These are phyloP conservation scores for Basipetospora sp. DNA, from an alignment of 2,329 filamentous ascomycete species.

Conservation along the genomic window DNA sequence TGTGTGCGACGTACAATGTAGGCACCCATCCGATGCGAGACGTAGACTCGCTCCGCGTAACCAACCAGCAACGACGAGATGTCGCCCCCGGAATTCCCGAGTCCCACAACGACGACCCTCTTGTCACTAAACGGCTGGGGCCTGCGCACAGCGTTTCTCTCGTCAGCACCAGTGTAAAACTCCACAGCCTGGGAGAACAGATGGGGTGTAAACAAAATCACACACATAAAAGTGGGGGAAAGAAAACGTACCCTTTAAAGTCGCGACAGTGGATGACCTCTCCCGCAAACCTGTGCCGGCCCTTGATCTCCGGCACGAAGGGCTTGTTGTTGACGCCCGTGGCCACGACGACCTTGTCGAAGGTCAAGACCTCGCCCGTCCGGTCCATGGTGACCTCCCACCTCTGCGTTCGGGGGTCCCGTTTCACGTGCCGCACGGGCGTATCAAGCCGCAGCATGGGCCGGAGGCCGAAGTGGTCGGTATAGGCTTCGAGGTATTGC, in stretches of 20 bases:
- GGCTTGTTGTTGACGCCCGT: conserved; percentile 20
- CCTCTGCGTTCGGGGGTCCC: conserved; percentile 9
- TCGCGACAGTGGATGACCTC: conserved; percentile 23
- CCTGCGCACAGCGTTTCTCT: no score
- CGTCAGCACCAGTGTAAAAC: no score
- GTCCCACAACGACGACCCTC: conserved; percentile 28
- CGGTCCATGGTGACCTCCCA: conserved; percentile 17
- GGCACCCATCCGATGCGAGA: conserved; percentile 25
- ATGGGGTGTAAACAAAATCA: no score
- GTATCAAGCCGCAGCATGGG: conserved; percentile 14
- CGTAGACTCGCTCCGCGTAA: conserved; percentile 23
- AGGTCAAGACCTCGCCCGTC: conserved; percentile 10
- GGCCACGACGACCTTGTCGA: conserved; percentile 24
- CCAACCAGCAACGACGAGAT: conserved; percentile 18
- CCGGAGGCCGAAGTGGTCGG: conserved; percentile 17
- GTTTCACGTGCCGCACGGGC: conserved; percentile 10
- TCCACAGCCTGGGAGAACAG: no score
- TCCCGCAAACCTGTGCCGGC: conserved; percentile 22
- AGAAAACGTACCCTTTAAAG: conserved; percentile 19
- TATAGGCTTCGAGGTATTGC: conserved; percentile 20
- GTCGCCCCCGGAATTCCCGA: conserved; percentile 23
- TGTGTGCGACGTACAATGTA: conserved; percentile 17
- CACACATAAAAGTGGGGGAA: no score
- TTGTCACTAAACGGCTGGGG: conserved; percentile 22
- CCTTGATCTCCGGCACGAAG: conserved; percentile 21